These are phyloP conservation scores for Coemansia sp. DNA, from an alignment of 192 early-diverging fungal genomes.

Conservation along the genomic window DNA sequence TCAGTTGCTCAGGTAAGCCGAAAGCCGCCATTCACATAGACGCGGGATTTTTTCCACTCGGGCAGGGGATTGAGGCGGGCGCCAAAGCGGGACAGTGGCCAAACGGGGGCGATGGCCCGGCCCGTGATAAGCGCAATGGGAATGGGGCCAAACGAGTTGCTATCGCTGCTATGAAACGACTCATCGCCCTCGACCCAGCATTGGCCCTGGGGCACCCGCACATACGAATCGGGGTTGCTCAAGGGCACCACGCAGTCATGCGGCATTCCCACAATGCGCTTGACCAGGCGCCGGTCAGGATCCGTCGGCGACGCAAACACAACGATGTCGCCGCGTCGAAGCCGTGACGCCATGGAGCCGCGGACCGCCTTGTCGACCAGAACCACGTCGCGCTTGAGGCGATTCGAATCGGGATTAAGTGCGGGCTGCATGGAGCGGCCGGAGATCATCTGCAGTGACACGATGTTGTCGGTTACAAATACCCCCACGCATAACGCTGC, in stretches of 20 bases:
- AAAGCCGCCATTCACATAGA: conserved; percentile 25
- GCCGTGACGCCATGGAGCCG: conserved; percentile 33
- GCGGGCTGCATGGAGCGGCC: conserved; percentile 67
- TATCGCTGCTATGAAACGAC: conserved; percentile 76
- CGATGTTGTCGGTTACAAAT: conserved; percentile 39
- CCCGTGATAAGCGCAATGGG: conserved; percentile 67
- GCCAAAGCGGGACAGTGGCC: conserved; percentile 67
- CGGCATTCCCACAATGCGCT: conserved; percentile 80
- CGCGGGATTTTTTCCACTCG: conserved; percentile 40
- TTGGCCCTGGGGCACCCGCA: conserved; percentile 72
- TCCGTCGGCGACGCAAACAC: conserved; percentile 64
- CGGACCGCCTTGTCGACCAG: conserved; percentile 61
- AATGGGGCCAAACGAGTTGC: conserved; percentile 74
- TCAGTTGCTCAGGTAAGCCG: conserved; percentile 5
- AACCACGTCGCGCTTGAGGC: conserved; percentile 63
- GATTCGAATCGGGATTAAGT: conserved; percentile 72
- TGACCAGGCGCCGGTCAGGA: conserved; percentile 69
- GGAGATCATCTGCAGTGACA: conserved; percentile 47
- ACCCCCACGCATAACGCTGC: conserved; percentile 20
- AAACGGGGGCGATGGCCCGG: conserved; percentile 61
- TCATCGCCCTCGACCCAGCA: conserved; percentile 89
- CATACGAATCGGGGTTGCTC: conserved; percentile 25
- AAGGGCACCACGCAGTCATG: conserved; percentile 64
- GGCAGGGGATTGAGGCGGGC: conserved; percentile 41
- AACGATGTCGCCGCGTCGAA: conserved; percentile 67